phyloP scores from a whole-genome alignment of 2,329 filamentous ascomycete species.

The Colletotrichum destructivum region DNA sequence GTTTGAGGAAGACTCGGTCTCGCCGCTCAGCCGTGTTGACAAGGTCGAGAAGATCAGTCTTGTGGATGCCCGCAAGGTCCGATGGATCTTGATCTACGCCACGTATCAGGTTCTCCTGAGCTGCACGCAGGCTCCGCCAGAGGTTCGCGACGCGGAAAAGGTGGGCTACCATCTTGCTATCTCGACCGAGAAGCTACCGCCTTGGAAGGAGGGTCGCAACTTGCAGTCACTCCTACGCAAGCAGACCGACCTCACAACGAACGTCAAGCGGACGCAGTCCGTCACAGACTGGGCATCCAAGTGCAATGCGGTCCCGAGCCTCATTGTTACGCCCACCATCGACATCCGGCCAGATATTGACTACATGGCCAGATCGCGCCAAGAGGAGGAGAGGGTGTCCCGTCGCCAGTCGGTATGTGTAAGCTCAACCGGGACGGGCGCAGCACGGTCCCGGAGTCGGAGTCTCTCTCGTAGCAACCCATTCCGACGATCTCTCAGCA shows the following conservation, averaged over 20 bases:
- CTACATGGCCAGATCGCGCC: conserved; percentile 63
- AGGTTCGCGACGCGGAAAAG: conserved; percentile 71
- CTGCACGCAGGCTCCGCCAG: conserved; percentile 72
- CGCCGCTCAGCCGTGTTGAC: conserved; percentile 66
- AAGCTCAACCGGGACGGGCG: conserved; percentile 33
- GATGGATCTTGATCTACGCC: conserved; percentile 84
- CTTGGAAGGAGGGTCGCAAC: conserved; percentile 59
- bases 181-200: conserved; percentile 58
- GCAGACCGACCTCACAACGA: conserved; percentile 47
- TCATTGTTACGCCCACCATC: conserved; percentile 7
- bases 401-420: conserved; percentile 28
- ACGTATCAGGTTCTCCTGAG: conserved; percentile 80
- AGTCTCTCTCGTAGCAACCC: conserved; percentile 46
- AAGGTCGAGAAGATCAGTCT: conserved; percentile 71
- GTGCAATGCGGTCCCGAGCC: conserved; percentile 17
- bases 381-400: conserved; percentile 43
- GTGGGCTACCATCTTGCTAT: conserved; percentile 71
- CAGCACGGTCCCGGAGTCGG: conserved; percentile 47
- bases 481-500: conserved; percentile 53
- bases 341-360: conserved; percentile 72
- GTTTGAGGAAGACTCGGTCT: conserved; percentile 76
- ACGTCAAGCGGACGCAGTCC: conserved; percentile 41
- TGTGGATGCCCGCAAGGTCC: conserved; percentile 80
- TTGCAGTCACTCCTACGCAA: conserved; percentile 48
- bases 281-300: conserved; percentile 30